Conservation (phyloP, 2,329 filamentous ascomycete genomes). For the Pseudocercospora fuligena region DNA sequence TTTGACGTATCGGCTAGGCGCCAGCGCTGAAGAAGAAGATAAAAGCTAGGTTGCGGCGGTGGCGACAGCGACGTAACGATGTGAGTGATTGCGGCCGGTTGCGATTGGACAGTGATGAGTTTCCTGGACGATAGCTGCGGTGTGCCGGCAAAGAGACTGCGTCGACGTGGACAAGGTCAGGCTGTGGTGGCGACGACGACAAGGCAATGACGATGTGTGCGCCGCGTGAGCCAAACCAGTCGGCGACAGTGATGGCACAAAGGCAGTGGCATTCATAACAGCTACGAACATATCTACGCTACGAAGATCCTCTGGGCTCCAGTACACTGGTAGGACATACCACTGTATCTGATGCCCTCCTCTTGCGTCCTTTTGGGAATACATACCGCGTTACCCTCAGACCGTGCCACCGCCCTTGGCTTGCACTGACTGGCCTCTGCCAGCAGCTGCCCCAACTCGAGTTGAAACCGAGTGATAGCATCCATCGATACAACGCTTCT, state of each 20-base stretch:
- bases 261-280: no score
- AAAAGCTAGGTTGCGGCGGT: no score
- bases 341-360: neutral
- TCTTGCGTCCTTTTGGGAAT: neutral
- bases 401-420: neutral
- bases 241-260: neutral
- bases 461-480: neutral
- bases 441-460: neutral
- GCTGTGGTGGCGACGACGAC: neutral
- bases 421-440: neutral
- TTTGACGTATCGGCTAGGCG: no score
- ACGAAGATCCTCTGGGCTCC: neutral
- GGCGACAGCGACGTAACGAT: no score
- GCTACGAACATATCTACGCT: neutral
- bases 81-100: no score
- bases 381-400: neutral
- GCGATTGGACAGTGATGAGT: no score
- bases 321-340: neutral
- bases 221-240: no score
- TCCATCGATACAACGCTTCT: slow-evolving; percentile 3
- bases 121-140: no score
- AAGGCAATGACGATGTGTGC: neutral
- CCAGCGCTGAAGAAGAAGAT: no score
- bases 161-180: neutral
- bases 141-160: neutral